Conservation (phyloP, 1,284 basidiomycete genomes). For the Quambalaria eucalypti region DNA sequence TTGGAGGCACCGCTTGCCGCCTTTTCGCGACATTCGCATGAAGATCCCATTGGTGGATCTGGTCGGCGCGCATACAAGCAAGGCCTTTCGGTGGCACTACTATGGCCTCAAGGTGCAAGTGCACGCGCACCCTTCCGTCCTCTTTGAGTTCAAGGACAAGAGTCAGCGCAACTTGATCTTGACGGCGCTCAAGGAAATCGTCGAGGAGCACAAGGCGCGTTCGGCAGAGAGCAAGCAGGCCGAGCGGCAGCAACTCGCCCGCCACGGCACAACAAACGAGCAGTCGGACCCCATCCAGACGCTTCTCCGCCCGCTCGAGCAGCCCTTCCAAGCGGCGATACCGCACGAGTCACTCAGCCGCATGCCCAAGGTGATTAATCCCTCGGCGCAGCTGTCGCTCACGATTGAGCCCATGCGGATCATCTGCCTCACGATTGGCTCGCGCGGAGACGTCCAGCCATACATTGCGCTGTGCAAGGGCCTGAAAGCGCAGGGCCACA, state of each 20-base stretch:
- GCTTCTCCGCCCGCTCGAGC: not conserved
- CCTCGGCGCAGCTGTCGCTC: not conserved
- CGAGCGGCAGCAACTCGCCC: too few relatives aligned
- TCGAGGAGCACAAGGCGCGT: not conserved
- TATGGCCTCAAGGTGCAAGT: conserved; percentile 32
- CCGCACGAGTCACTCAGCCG: conserved; percentile 8
- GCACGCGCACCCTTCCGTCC: conserved; percentile 24
- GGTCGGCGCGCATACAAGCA: conserved; percentile 17
- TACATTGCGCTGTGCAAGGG: conserved; percentile 54
- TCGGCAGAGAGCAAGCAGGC: not conserved
- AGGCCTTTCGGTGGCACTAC: conserved; percentile 31
- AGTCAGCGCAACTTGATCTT: conserved; percentile 13
- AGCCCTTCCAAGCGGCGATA: not conserved
- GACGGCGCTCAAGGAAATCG: not conserved
- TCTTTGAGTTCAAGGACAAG: conserved; percentile 25
- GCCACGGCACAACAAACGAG: not conserved
- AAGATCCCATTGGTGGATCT: conserved; percentile 32
- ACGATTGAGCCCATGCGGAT: conserved; percentile 25
- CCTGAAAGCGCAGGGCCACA: conserved; percentile 51
- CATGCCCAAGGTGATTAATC: conserved; percentile 26
- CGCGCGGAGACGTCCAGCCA: conserved; percentile 55
- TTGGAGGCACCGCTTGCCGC: conserved; percentile 14
- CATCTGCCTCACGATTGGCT: conserved; percentile 51
- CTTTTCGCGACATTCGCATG: conserved; percentile 21
- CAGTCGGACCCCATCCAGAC: not conserved